Evolutionary conservation across 2,329 filamentous ascomycete genomes (phyloP).

Genomic region (Mollisiaceae sp.): DNA sequence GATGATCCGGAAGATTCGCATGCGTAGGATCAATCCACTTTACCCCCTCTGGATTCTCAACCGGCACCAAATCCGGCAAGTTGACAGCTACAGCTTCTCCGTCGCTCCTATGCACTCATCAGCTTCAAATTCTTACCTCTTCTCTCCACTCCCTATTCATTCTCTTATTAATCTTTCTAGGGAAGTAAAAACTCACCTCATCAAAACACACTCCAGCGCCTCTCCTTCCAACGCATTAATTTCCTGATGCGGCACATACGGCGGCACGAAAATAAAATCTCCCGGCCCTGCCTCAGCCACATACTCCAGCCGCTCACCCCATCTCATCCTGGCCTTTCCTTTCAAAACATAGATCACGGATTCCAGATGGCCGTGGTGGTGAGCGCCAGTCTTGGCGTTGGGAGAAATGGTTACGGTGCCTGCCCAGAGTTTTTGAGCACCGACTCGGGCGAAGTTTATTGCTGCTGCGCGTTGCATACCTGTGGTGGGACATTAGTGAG

Average conservation of each 20-base stretch:
- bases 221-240: slow-evolving; percentile 50
- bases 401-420: slow-evolving; percentile 48
- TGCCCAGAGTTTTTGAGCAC: slow-evolving; percentile 52
- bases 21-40: slow-evolving; percentile 53
- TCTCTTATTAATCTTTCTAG: background rate
- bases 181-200: slow-evolving; percentile 18
- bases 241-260: slow-evolving; percentile 52
- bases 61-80: slow-evolving; percentile 49
- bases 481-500: slow-evolving; percentile 11
- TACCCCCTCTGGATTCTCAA: slow-evolving; percentile 50
- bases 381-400: slow-evolving; percentile 51
- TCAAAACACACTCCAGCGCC: slow-evolving; percentile 47
- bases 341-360: slow-evolving; percentile 52
- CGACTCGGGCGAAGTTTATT: slow-evolving; percentile 50
- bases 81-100: slow-evolving; percentile 52
- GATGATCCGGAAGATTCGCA: slow-evolving; percentile 36
- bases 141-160: background rate
- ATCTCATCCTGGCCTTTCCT: slow-evolving; percentile 51
- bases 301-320: slow-evolving; percentile 51
- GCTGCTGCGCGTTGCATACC: slow-evolving; percentile 50
- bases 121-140: background rate
- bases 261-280: slow-evolving; percentile 53
- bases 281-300: slow-evolving; percentile 51
- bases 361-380: slow-evolving; percentile 52
- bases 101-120: slow-evolving; percentile 43